A percentile compares a stretch with the other conserved stretches of the same genome.
phyloP scores from a whole-genome alignment of 2,329 filamentous ascomycete species.

The Trichoderma sp. region DNA sequence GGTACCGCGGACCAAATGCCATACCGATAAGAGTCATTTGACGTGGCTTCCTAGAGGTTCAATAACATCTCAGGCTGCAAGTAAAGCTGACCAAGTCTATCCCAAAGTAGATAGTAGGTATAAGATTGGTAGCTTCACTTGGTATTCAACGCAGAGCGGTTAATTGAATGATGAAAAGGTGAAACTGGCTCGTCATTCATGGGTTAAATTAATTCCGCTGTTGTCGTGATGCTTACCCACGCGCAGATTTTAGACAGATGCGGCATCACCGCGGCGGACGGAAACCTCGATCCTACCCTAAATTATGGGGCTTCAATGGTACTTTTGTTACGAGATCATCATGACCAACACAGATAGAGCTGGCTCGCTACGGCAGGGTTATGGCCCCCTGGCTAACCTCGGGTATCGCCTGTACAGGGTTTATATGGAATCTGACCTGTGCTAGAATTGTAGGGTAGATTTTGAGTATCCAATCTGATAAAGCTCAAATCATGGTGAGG shows the following conservation, averaged over 20 bases:
- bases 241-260: not conserved
- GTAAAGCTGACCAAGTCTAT: not conserved
- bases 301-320: not conserved
- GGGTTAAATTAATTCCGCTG: not conserved
- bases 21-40: not conserved
- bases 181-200: not conserved
- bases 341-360: not conserved
- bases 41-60: not conserved
- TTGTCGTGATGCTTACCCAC: not conserved
- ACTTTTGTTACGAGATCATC: not conserved
- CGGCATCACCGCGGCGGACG: not conserved
- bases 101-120: not conserved
- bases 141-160: not conserved
- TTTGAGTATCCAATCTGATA: not conserved
- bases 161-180: not conserved
- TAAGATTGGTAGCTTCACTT: not conserved
- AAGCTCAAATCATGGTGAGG: not conserved
- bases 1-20: not conserved
- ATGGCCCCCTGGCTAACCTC: not conserved
- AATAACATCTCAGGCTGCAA: not conserved
- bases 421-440: not conserved
- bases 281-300: not conserved
- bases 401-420: not conserved
- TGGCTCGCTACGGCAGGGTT: not conserved
- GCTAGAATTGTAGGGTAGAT: not conserved